A percentile compares a stretch with the other conserved stretches of the same genome.
phyloP scores from a whole-genome alignment of 352 stramenopile genomes.

The Aphanomyces euteiches region DNA sequence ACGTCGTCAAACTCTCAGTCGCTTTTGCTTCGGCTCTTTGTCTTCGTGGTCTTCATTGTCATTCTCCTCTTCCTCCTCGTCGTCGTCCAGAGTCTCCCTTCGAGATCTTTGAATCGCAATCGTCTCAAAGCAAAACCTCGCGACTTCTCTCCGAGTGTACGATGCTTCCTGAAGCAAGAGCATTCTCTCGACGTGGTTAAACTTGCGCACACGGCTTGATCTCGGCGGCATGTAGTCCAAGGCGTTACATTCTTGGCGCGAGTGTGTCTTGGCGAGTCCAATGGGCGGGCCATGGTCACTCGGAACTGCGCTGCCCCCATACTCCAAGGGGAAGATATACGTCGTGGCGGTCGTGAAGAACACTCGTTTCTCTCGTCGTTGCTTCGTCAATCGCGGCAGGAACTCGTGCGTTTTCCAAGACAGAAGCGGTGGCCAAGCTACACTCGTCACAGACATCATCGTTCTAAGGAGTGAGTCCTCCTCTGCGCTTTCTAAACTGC shows the following conservation, averaged over 20 bases:
- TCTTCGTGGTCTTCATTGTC: no score
- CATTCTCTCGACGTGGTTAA: conserved; percentile 17
- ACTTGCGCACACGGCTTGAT: conserved; percentile 11
- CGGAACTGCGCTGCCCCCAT: conserved; percentile 4
- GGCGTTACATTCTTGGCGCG: not conserved
- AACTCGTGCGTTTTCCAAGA: no score
- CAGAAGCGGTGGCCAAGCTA: no score
- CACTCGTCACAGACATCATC: no score
- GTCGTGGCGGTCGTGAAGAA: conserved; percentile 6
- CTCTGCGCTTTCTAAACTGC: no score
- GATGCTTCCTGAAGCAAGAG: not conserved
- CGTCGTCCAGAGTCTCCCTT: not conserved
- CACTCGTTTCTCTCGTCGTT: not conserved
- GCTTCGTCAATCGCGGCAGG: not conserved
- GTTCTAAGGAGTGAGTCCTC: no score
- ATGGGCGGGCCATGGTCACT: conserved; percentile 11
- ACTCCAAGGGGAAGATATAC: conserved; percentile 10
- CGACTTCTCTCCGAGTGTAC: not conserved
- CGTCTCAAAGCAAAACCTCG: not conserved
- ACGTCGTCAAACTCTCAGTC: no score
- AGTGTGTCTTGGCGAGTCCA: conserved; percentile 2
- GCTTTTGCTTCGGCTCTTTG: no score
- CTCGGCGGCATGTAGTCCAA: not conserved
- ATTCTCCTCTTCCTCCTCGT: not conserved
- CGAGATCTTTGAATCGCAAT: conserved; percentile 4